Base-by-base conservation (phyloP, 139 green algal genomes). In the Chlamydomonas eustigma region DNA sequence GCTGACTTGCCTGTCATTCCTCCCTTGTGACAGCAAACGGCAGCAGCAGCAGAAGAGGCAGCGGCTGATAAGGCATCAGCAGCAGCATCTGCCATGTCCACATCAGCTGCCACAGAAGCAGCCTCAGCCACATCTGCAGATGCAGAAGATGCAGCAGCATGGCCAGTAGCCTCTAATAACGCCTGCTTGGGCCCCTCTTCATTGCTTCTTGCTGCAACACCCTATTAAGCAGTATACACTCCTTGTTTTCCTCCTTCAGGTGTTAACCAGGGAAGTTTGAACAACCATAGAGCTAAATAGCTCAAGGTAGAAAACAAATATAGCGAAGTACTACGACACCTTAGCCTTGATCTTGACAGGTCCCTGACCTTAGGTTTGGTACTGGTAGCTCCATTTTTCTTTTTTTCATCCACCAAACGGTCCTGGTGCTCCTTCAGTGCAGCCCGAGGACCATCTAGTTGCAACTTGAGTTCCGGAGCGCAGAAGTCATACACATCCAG, bases 401-500 rank as follows among this genome's bases (percentile, higher is more conserved):
- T 83, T 38, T 51, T 71, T 51, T 51, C 52, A 76, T 83, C 76
- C 2, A 86, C 74, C 0, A 51, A 35, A 1, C 38, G 36, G 76
- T 90, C 78, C 70, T 82, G 74, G 12, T 71, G 51, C 39, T 79
- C 80, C 75, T 85, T 88, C 76, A 81, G 68, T 5, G 83, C 90
- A 1, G 83, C 76, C 39, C 94, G 83, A 3, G 92, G 89, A 18
- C 65, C 89, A 12, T 94, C 84, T 51, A 99, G 87, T 80, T 91
- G 37, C 76, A 84, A 68, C 79, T 98, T 90, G n/a, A 96, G 78
- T 76, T 94, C 88, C 0, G 84, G 70, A 0, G 76, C 87, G 87
- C 94, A 98, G 73, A 97, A 96, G n/a, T 99, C 94, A 69, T 93
- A 97, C 24, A 92, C 50, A 75, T 99, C 96, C 30, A 99, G 84